A percentile compares a stretch with the other conserved stretches of the same genome.
Conservation (phyloP, 192 early-diverging fungal species). For the Backusella luteola region DNA sequence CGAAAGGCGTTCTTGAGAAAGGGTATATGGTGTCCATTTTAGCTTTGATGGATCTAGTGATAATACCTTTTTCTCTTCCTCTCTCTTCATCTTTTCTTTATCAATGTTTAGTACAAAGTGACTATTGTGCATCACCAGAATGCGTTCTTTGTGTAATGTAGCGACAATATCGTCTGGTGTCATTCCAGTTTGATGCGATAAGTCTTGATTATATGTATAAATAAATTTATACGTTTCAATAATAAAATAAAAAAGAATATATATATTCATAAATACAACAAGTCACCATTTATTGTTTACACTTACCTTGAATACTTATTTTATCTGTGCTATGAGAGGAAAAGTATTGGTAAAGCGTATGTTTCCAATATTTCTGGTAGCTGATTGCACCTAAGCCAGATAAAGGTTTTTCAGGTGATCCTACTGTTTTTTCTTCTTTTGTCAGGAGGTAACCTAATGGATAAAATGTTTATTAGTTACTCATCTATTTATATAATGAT, state of each 20-base stretch:
- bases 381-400: constrained; percentile 86
- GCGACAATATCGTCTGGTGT: constrained; percentile 82
- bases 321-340: constrained; percentile 43
- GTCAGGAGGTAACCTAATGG: constrained; percentile 75
- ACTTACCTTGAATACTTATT: constrained; percentile 46
- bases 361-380: constrained; percentile 87
- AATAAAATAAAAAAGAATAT: background rate
- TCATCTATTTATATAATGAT: background rate
- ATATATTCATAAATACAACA: background rate
- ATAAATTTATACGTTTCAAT: too few species aligned
- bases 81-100: background rate
- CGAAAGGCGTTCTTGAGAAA: constrained; percentile 6
- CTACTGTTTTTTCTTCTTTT: constrained; percentile 71
- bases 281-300: background rate
- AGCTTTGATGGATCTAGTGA: background rate
- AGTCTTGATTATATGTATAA: constrained; percentile 30
- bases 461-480: background rate
- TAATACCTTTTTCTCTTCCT: background rate
- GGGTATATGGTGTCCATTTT: background rate
- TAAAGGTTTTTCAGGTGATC: constrained; percentile 89
- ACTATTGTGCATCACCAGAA: constrained; percentile 32
- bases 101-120: background rate
- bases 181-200: constrained; percentile 83
- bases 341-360: constrained; percentile 73
- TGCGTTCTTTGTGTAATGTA: constrained; percentile 59